These are phyloP conservation scores for Persicaria tinctoria DNA, from an alignment of 148 eudicot genomes.

Conservation along the genomic window DNA sequence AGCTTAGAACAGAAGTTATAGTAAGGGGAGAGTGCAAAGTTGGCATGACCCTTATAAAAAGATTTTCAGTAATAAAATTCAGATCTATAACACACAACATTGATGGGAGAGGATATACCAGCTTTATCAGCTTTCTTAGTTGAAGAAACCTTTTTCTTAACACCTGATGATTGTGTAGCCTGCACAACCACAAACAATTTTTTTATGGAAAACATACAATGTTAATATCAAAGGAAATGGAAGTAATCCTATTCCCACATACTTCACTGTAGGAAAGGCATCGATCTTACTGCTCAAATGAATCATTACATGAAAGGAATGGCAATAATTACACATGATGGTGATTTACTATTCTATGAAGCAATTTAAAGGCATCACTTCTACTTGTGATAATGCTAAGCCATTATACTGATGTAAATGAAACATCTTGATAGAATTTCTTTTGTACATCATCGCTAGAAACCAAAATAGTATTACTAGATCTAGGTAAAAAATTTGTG, in stretches of 20 bases:
- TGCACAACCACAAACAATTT: background rate
- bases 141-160: background rate
- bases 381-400: too few species aligned
- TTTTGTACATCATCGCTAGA: too few species aligned
- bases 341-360: background rate
- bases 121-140: slow-evolving; percentile 8
- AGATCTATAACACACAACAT: background rate
- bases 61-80: background rate
- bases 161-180: slow-evolving; percentile 6
- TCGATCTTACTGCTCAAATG: background rate
- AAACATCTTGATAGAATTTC: background rate
- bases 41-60: too few species aligned
- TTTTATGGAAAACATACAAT: too few species aligned
- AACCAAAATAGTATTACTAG: too few species aligned
- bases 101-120: slow-evolving; percentile 8
- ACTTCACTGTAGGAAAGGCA: background rate
- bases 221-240: background rate
- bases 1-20: too few species aligned
- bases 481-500: too few species aligned
- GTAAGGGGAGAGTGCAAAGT: too few species aligned
- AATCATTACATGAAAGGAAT: background rate
- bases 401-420: background rate
- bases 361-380: background rate
- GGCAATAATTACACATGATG: background rate
- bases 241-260: background rate